Percentiles rank a stretch among this genome's conserved stretches.
Evolutionary conservation across 805 yeast genomes (phyloP).

Genomic region (Starmerella lactis-condensi): DNA sequence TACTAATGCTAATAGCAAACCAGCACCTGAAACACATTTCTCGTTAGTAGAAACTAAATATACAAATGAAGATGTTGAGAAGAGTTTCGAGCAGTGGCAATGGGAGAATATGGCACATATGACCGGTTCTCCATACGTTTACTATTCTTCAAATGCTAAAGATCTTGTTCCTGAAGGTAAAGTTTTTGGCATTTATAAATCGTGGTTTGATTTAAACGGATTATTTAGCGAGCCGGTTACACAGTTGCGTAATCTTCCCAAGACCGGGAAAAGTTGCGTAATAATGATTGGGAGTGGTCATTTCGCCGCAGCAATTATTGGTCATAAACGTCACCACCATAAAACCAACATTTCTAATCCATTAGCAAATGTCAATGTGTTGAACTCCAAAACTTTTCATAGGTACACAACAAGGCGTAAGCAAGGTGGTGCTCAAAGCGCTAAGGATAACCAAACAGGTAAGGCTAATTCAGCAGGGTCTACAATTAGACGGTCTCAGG

Average conservation of each 20-base stretch:
- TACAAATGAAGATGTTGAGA: conserved; percentile 10
- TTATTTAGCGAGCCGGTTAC: conserved; percentile 31
- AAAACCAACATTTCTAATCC: conserved; percentile 42
- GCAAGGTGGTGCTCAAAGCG: conserved; percentile 93
- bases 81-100: conserved; percentile 12
- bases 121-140: conserved; percentile 43
- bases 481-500: conserved; percentile 71
- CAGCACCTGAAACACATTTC: conserved; percentile 2
- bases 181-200: conserved; percentile 51
- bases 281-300: conserved; percentile 97
- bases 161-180: conserved; percentile 26
- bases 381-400: conserved; percentile 74
- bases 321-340: conserved; percentile 39
- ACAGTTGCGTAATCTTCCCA: conserved; percentile 28
- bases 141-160: conserved; percentile 31
- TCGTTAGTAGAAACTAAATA: conserved; percentile 37
- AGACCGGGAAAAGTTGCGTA: conserved; percentile 38
- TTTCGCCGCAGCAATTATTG: conserved; percentile 85
- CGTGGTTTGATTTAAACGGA: conserved; percentile 32
- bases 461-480: conserved; percentile 96
- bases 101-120: conserved; percentile 16
- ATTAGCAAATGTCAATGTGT: conserved; percentile 24
- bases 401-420: conserved; percentile 90
- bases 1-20: neutral
- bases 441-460: conserved; percentile 80